These are phyloP conservation scores for Eucalyptus erythrocorys DNA, from an alignment of 345 rosid species.

Conservation along the genomic window DNA sequence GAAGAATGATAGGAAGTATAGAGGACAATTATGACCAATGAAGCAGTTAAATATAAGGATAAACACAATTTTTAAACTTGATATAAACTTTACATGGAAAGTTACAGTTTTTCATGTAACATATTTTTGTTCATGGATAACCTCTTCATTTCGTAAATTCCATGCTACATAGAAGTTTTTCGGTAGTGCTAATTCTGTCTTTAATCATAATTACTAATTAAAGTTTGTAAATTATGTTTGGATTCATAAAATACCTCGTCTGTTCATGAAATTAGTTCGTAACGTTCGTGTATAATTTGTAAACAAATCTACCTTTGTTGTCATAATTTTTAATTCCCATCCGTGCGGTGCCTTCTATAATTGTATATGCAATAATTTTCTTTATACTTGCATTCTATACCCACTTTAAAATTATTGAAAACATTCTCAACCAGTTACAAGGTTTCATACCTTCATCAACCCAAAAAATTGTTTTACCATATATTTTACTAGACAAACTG, in stretches of 20 bases:
- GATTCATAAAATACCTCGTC: not conserved
- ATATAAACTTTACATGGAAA: not conserved
- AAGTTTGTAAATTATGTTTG: not conserved
- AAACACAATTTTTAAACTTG: not conserved
- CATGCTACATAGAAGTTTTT: not conserved
- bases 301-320: not conserved
- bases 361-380: not conserved
- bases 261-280: not conserved
- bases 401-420: not conserved
- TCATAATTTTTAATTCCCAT: not conserved
- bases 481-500: not conserved
- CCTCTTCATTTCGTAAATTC: not conserved
- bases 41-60: no score
- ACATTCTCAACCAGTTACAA: not conserved
- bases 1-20: not conserved
- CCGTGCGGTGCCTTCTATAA: not conserved
- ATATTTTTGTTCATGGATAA: not conserved
- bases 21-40: not conserved
- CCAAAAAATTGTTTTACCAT: not conserved
- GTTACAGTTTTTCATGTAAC: not conserved
- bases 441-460: not conserved
- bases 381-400: not conserved
- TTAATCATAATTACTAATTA: not conserved
- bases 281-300: accelerated
- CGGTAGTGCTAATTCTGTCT: not conserved